Base-by-base conservation (phyloP, 345 rosid species). In the Rhizophora apiculata region DNA sequence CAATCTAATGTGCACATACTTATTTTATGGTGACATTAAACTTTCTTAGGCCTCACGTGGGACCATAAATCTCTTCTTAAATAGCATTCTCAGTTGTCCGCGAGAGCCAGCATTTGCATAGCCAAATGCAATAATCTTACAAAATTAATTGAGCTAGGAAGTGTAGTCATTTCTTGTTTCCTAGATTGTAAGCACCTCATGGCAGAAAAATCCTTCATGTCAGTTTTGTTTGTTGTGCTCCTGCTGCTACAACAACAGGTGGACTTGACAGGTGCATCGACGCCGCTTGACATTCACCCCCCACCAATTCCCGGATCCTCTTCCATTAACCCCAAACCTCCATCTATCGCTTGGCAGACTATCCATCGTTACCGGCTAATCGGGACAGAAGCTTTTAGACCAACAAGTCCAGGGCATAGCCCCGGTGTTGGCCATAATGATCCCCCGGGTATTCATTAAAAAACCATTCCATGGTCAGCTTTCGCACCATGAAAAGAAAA, bases 331-430 rank as follows among this genome's bases (percentile, higher is more conserved):
- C 66, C 67, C 26, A 22, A 29, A 36, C 55, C 77, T 61, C 70
- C 79, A 9, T 10, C 69, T 20, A 8, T 57, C 19, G 21, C 24
- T n/a, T 26, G 64, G 62, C 67, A 63, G 62, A 39, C 31, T 3
- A 59, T 63, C 48, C 78, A 82, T 36, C 85, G 75, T 9, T 71
- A 80, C 65, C 80, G 61, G 74, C 65, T 8, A 36, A 65, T 34
- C 0, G 78, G 63, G 65, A 0, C 55, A 0, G 78, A 71, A 6
- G 88, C 88, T 59, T 82, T 16, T 57, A 74, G 84, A 60, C 88
- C 88, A 22, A 84, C 88, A 22, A 56, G 36, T 67, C 88, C 84
- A 2, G 88, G 88, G 2, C 85, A 76, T 21, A 84, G 88, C 72
- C 85, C 88, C 37, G 88, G 88, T 46, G 76, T 77, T 57, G 88